Base-by-base conservation (phyloP, 441 rosid species). In the Dalechampia spathulata region DNA sequence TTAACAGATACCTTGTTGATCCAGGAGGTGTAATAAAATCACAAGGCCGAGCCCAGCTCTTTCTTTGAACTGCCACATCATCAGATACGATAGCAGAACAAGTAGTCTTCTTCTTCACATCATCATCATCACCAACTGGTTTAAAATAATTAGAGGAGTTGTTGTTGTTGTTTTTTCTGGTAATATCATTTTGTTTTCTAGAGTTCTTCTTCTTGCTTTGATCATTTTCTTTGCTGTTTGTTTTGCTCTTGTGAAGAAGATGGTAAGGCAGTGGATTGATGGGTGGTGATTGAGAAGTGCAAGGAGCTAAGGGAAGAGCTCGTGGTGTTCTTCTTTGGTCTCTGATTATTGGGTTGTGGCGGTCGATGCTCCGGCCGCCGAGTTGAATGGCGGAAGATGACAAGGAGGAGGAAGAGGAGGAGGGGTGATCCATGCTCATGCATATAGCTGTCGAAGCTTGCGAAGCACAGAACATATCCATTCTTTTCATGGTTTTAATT, bases 261-360 rank as follows among this genome's bases (percentile, higher is more conserved):
- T 68, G 79, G 65, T 80, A 75, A 34, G 94, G 83, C 10, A 49
- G 55, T 21, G 93, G 86, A 32, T 69, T 71, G 66, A 82, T 74
- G 22, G 87, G 83, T 5, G 70, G 67, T 6, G 76, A 54, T 11
- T 82, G 78, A 32, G 83, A 65, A 26, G 81, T 65, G 52, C 82
- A 74, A 32, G 82, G 85, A 51, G 75, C 68, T 16, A 76, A 55
- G 39, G 94, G 72, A 48, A 76, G 68, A 30, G 74, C 43, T 68
- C 75, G 78, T 60, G 88, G 70, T 49, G 72, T 61, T 68, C 99
- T 80, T 55, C 70, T 77, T n/a, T 75, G 69, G 55, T 88, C 94
- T 62, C 90, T 71, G 71, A 92, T 92, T 64, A 86, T 85, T 22
- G 97, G 99, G 40, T 92, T 92, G 74, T 92, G 92, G 60, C 96